These are phyloP conservation scores for Teratosphaeria destructans DNA, from an alignment of 2,329 filamentous ascomycete species.

Conservation along the genomic window DNA sequence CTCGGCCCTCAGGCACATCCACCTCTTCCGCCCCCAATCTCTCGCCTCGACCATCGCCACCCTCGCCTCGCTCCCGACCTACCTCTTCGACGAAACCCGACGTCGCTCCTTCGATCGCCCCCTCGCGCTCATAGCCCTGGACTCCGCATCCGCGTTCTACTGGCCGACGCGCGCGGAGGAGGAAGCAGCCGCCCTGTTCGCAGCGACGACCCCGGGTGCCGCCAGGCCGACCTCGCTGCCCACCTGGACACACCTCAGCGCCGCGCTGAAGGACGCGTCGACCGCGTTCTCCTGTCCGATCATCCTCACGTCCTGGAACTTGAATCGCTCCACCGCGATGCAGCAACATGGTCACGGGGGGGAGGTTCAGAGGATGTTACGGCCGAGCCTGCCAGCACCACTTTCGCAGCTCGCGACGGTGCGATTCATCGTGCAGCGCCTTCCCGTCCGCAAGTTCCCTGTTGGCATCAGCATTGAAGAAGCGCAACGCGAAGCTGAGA, in stretches of 20 bases:
- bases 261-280: constrained; percentile 10
- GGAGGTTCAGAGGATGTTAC: constrained; percentile 5
- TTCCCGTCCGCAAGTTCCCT: constrained; percentile 27
- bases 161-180: constrained; percentile 41
- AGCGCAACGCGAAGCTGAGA: constrained; percentile 24
- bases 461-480: constrained; percentile 29
- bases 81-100: constrained; percentile 35
- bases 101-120: constrained; percentile 39
- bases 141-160: constrained; percentile 46
- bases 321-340: constrained; percentile 1
- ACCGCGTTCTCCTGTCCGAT: constrained; percentile 15
- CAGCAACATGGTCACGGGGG: background rate
- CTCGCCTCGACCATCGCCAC: constrained; percentile 41
- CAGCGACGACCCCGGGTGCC: background rate
- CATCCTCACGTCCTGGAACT: constrained; percentile 15
- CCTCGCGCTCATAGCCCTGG: constrained; percentile 43
- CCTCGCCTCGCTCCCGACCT: constrained; percentile 35
- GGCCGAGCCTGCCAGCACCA: constrained; percentile 19
- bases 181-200: constrained; percentile 14
- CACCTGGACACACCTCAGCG: constrained; percentile 12
- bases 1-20: constrained; percentile 42
- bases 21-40: constrained; percentile 47
- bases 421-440: constrained; percentile 25
- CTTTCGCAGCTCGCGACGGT: constrained; percentile 23
- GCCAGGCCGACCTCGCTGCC: background rate